Evolutionary conservation across 208 protist genomes (phyloP).

Genomic region (Plasmodiophora brassicae): DNA sequence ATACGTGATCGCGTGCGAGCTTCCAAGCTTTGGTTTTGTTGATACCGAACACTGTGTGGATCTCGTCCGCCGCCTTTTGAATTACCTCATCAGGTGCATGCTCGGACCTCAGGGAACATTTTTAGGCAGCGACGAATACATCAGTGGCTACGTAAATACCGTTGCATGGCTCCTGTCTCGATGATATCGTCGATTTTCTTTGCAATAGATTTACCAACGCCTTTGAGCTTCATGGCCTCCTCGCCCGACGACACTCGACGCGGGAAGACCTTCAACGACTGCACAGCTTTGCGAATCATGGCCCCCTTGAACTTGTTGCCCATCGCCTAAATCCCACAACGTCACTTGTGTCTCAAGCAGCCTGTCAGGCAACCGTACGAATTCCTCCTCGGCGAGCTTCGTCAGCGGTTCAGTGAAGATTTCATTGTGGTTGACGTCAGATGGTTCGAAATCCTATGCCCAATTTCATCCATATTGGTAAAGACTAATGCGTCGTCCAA

Average conservation of each 20-base stretch:
- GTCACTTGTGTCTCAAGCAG: neutral
- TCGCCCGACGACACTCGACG: neutral
- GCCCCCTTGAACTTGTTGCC: slow-evolving; percentile 19
- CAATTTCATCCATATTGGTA: neutral
- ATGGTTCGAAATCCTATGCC: slow-evolving; percentile 20
- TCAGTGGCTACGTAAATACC: neutral
- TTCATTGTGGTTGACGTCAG: neutral
- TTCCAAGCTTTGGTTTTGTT: neutral
- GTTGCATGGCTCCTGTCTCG: neutral
- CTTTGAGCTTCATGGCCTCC: neutral
- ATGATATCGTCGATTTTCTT: slow-evolving; percentile 30
- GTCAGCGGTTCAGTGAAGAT: neutral
- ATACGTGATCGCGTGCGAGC: neutral
- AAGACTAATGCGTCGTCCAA: neutral
- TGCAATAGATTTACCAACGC: neutral
- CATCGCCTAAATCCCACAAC: neutral
- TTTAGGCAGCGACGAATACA: neutral
- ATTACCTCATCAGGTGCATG: neutral
- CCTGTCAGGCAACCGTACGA: neutral
- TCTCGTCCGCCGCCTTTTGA: neutral
- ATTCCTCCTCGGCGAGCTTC: neutral
- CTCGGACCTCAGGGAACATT: neutral
- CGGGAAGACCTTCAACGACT: neutral
- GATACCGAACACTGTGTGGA: neutral
- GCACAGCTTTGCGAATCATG: neutral